Conservation (phyloP, 345 rosid genomes). For the Eucalyptus brandiana region DNA sequence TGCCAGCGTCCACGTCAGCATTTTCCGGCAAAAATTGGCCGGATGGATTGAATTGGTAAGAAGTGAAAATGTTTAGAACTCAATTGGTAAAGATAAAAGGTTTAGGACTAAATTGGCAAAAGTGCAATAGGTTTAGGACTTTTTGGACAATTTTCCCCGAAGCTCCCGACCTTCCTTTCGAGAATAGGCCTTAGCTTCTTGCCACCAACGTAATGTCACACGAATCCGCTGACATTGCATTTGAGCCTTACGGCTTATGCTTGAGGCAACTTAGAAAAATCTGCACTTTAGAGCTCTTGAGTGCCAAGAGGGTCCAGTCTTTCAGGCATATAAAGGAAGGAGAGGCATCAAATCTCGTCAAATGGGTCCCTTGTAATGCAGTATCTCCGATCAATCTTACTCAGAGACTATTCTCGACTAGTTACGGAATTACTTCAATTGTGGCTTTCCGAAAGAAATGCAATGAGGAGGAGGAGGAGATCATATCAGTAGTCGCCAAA, state of each 20-base stretch:
- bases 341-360: not conserved
- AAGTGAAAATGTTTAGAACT: too few relatives aligned
- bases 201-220: not conserved
- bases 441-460: not conserved
- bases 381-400: not conserved
- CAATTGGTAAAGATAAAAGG: too few relatives aligned
- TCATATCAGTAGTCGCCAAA: not conserved
- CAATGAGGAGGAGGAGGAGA: constrained; percentile 1
- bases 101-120: too few relatives aligned
- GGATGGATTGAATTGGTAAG: too few relatives aligned
- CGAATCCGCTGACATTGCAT: not conserved
- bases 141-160: too few relatives aligned
- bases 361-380: not conserved
- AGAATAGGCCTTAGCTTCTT: constrained; percentile 1
- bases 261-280: constrained; percentile 11
- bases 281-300: not conserved
- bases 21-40: too few relatives aligned
- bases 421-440: not conserved
- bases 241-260: constrained; percentile 1
- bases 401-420: not conserved
- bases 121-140: too few relatives aligned
- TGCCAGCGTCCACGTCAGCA: too few relatives aligned
- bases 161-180: constrained; percentile 6
- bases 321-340: constrained; percentile 5
- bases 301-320: not conserved